A percentile compares a stretch with the other conserved stretches of the same genome.
phyloP scores from a whole-genome alignment of 192 early-diverging fungal species.

The Coemansia sp. region DNA sequence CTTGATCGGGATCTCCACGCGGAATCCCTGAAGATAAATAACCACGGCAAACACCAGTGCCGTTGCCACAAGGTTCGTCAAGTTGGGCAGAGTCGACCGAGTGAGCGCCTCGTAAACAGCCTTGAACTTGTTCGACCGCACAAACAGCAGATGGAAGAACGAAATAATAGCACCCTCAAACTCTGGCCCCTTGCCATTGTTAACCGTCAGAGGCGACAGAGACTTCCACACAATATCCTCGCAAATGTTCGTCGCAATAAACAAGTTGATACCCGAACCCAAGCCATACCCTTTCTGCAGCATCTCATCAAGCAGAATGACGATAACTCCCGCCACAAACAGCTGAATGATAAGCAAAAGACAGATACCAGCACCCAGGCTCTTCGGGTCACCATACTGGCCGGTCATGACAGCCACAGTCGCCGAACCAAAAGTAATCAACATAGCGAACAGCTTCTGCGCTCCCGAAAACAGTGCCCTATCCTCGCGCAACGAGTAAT shows the following conservation, averaged over 20 bases:
- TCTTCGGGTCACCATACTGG: constrained; percentile 94
- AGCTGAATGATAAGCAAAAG: constrained; percentile 96
- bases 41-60: constrained; percentile 82
- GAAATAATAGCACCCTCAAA: constrained; percentile 98
- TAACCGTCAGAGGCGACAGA: constrained; percentile 94
- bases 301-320: constrained; percentile 97
- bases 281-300: constrained; percentile 99
- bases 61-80: constrained; percentile 91
- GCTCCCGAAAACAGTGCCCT: constrained; percentile 98
- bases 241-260: constrained; percentile 99
- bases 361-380: constrained; percentile 95
- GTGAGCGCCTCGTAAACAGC: constrained; percentile 98
- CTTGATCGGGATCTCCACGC: constrained; percentile 98
- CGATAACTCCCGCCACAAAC: constrained; percentile 94
- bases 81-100: constrained; percentile 80
- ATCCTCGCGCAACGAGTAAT: constrained; percentile 98
- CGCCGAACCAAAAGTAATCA: constrained; percentile 98
- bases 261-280: constrained; percentile 98
- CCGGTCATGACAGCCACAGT: constrained; percentile 98
- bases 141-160: constrained; percentile 92
- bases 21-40: constrained; percentile 98
- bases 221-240: constrained; percentile 99
- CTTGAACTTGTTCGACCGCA: constrained; percentile 93
- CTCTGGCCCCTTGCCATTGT: constrained; percentile 96
- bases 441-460: constrained; percentile 97